Conservation (phyloP, 352 stramenopile genomes). For the Thalassiosira ordinaria region DNA sequence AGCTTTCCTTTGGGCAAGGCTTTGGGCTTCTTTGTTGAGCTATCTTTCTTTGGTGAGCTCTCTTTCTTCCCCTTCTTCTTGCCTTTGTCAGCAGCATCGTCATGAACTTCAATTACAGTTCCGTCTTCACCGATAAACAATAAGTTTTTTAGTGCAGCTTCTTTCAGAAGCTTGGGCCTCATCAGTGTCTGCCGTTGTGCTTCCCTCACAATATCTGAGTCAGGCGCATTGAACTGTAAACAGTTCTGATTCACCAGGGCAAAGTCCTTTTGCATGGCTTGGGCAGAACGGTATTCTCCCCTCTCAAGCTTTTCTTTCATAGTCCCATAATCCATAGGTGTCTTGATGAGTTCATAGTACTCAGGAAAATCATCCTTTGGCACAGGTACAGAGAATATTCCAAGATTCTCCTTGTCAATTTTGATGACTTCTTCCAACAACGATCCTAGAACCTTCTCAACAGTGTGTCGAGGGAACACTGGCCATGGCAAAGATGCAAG, state of each 20-base stretch:
- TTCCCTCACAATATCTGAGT: slow-evolving; percentile 85
- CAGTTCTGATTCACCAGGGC: slow-evolving; percentile 55
- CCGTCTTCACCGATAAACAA: slow-evolving; percentile 85
- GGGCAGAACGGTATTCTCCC: slow-evolving; percentile 84
- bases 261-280: slow-evolving; percentile 73
- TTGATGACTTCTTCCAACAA: slow-evolving; percentile 83
- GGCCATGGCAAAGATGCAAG: slow-evolving; percentile 80
- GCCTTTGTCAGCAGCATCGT: slow-evolving; percentile 44
- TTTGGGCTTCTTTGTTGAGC: too few relatives aligned
- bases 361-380: slow-evolving; percentile 83
- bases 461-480: slow-evolving; percentile 73
- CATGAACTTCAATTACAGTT: slow-evolving; percentile 74
- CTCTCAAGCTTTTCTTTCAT: slow-evolving; percentile 85
- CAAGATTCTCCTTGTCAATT: slow-evolving; percentile 71
- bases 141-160: slow-evolving; percentile 79
- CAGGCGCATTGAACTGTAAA: slow-evolving; percentile 78
- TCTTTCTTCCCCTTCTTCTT: slow-evolving; percentile 45
- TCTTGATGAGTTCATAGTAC: slow-evolving; percentile 85
- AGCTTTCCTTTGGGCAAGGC: slow-evolving; percentile 38
- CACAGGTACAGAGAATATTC: slow-evolving; percentile 84
- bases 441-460: slow-evolving; percentile 71
- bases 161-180: slow-evolving; percentile 72
- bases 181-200: slow-evolving; percentile 75
- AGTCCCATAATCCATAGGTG: slow-evolving; percentile 84
- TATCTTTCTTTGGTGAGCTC: slow-evolving; percentile 54